phyloP scores from a whole-genome alignment of 306 rosid genomes.

The Pterocarpus macrocarpus region DNA sequence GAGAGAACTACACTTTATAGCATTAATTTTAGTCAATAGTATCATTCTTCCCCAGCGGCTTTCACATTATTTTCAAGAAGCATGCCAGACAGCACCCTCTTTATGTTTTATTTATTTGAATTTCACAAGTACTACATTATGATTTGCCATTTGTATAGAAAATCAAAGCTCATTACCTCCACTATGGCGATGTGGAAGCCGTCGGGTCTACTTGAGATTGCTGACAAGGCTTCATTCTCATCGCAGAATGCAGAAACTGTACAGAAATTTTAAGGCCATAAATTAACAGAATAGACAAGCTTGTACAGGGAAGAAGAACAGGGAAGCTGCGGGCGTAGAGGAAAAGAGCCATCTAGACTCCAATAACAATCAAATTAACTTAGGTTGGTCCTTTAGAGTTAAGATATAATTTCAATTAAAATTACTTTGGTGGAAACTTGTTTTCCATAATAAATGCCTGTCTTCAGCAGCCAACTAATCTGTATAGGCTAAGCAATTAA shows the following conservation, averaged over 20 bases:
- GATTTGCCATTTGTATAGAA: neutral
- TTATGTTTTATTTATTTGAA: slow-evolving; percentile 1
- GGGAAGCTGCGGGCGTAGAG: slow-evolving; percentile 4
- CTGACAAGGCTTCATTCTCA: slow-evolving; percentile 78
- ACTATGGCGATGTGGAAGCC: slow-evolving; percentile 81
- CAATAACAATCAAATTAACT: slow-evolving; percentile 31
- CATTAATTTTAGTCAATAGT: slow-evolving; percentile 20
- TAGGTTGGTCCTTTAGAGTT: neutral
- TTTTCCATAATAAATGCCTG: slow-evolving; percentile 26
- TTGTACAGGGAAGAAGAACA: slow-evolving; percentile 35
- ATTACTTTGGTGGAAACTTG: slow-evolving; percentile 24
- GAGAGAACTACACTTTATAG: neutral
- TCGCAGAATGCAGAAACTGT: slow-evolving; percentile 71
- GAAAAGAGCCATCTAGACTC: slow-evolving; percentile 33
- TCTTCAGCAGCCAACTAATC: slow-evolving; percentile 22
- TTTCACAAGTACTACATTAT: slow-evolving; percentile 6
- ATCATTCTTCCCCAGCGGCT: slow-evolving; percentile 11
- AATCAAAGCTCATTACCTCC: slow-evolving; percentile 61
- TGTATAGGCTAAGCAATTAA: slow-evolving; percentile 17
- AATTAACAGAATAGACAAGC: slow-evolving; percentile 22
- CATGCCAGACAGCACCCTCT: slow-evolving; percentile 19
- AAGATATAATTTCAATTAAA: slow-evolving; percentile 28
- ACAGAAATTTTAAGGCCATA: slow-evolving; percentile 40
- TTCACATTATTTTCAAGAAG: slow-evolving; percentile 9
- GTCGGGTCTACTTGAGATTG: slow-evolving; percentile 64